These are phyloP conservation scores for Pisolithus marmoratus DNA, from an alignment of 768 basidiomycete genomes.

Conservation along the genomic window DNA sequence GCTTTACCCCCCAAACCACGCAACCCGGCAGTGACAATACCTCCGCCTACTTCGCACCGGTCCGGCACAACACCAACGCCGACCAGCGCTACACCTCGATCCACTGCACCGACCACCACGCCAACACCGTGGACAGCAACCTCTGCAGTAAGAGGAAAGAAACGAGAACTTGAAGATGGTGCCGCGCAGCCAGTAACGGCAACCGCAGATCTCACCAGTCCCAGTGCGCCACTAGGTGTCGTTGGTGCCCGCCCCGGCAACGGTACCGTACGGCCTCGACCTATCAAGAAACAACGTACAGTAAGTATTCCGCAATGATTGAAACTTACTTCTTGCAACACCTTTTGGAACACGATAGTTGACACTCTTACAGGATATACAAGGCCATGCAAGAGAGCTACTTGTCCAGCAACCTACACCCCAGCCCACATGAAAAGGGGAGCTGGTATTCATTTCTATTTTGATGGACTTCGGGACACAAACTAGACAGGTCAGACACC, in stretches of 20 bases:
- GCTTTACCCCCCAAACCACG: constrained; percentile 20
- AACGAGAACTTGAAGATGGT: constrained; percentile 28
- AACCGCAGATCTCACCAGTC: constrained; percentile 15
- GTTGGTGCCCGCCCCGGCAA: constrained; percentile 55
- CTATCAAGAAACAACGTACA: constrained; percentile 72
- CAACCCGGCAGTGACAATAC: constrained; percentile 29
- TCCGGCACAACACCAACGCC: constrained; percentile 28
- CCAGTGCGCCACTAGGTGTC: constrained; percentile 24
- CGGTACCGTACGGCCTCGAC: constrained; percentile 55
- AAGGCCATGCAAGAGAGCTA: constrained; percentile 58
- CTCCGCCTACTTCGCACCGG: constrained; percentile 20
- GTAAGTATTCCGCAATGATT: constrained; percentile 35
- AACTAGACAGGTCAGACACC: background rate
- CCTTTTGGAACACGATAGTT: background rate
- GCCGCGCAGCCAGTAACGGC: constrained; percentile 18
- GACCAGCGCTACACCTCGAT: constrained; percentile 25
- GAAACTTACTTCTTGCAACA: background rate
- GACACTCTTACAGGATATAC: constrained; percentile 43
- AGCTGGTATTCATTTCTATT: background rate
- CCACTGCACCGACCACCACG: constrained; percentile 21
- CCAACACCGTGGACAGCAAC: constrained; percentile 17
- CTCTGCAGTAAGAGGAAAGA: constrained; percentile 24
- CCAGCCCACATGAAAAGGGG: constrained; percentile 26
- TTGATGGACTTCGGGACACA: background rate
- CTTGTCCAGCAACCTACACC: constrained; percentile 71